Evolutionary conservation across 495 filamentous ascomycete species (phyloP), one percentile per base, ranked within the genome.

Genomic region (Tuber brumale): DNA sequence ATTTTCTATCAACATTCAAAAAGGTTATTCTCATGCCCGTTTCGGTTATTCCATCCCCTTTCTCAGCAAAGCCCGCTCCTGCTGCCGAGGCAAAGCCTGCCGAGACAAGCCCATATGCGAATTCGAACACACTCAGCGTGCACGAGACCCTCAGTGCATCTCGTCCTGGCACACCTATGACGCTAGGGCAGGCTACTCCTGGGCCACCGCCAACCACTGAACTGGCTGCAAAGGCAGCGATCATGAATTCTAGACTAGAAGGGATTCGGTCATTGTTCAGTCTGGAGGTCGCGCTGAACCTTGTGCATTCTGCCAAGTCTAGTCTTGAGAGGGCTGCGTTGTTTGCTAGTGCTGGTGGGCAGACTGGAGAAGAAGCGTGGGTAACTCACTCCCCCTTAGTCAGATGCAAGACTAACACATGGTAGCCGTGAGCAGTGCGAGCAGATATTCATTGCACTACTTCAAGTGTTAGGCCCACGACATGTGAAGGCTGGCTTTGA

Each of bases 21-120:
- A 98, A 99, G 82, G 95, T 99, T 16, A 93, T 99, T 78, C 97
- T 98, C 92, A 94, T 97, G 90, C 96, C 96, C 37, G 94, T 98
- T 43, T 95, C 93, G 71, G 94, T 94, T 39, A 85, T 98, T 5
- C 93, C 93, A 6, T 87, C 88, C 19, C 87, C 88, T 39, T 88
- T 91, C 71, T 31, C 57, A 35, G 86, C 86, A 66, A 83, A 85
- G 9, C 77, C 75, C 27, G 89, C 89, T 51, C 87, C 86, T 70
- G 80, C 83, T 14, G 81, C 85, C 41, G 88, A 86, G 79, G 85
- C 89, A 80, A 86, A 81, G 72, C 87, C 83, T 43, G 46, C 42
- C 2, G 77, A 76, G 12, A 16, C 79, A 61, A 86, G 85, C 73
- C 75, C 82, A 10, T 82, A 81, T 77, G 79, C 83, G 2, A 84